Conservation (phyloP, 2,329 filamentous ascomycete species). For the Pseudogymnoascus sp. region DNA sequence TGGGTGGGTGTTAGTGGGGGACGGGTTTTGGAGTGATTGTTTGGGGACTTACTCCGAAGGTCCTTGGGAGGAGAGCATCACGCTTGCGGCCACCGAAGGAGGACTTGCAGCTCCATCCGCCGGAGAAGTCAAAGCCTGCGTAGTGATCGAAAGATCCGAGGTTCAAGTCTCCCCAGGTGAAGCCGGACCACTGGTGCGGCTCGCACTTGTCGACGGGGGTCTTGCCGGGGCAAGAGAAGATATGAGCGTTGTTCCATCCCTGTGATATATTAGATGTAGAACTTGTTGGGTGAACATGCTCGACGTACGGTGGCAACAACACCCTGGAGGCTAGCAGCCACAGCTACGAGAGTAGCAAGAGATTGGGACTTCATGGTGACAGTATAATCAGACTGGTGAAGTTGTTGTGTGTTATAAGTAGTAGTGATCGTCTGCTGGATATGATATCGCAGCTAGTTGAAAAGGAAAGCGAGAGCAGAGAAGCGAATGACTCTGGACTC, state of each 20-base stretch:
- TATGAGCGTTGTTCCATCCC: constrained; percentile 41
- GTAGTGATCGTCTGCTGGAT: constrained; percentile 14
- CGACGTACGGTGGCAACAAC: constrained; percentile 32
- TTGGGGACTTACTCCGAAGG: constrained; percentile 35
- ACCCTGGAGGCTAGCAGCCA: constrained; percentile 38
- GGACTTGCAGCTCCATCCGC: constrained; percentile 56
- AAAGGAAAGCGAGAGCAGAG: constrained; percentile 32
- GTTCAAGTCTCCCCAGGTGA: constrained; percentile 58
- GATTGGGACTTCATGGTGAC: constrained; percentile 34
- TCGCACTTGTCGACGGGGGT: constrained; percentile 65
- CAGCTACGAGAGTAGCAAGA: constrained; percentile 33
- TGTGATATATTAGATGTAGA: constrained; percentile 17
- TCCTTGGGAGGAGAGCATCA: constrained; percentile 36
- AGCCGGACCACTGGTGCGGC: constrained; percentile 58
- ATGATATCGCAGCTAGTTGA: constrained; percentile 10
- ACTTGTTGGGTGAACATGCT: neutral
- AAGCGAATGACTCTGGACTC: constrained; percentile 37
- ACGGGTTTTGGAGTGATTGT: constrained; percentile 25
- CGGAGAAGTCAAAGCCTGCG: constrained; percentile 64
- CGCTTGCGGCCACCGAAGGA: constrained; percentile 47
- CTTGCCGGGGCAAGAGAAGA: constrained; percentile 62
- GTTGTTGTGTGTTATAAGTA: constrained; percentile 21
- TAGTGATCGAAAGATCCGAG: constrained; percentile 56
- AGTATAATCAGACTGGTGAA: constrained; percentile 20
- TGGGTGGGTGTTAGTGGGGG: constrained; percentile 42